These are phyloP conservation scores for Schizothecium vesticola DNA, from an alignment of 495 filamentous ascomycete species.

Conservation along the genomic window DNA sequence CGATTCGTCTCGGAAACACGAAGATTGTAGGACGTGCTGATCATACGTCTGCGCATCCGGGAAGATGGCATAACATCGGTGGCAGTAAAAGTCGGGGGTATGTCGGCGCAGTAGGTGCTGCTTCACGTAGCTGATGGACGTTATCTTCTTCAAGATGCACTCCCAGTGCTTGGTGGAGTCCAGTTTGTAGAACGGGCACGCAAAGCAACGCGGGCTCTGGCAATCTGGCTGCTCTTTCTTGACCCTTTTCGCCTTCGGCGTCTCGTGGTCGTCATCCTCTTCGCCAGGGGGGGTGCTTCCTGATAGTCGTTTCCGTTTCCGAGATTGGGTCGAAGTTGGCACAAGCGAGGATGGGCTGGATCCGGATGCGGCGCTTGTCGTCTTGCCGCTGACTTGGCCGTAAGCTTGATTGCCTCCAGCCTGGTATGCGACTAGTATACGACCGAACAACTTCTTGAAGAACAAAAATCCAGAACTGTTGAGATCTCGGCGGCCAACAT, in stretches of 20 bases:
- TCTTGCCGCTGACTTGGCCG: neutral
- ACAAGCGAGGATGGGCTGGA: neutral
- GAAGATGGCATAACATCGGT: conserved; percentile 12
- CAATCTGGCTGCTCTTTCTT: neutral
- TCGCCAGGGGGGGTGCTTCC: neutral
- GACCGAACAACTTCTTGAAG: neutral
- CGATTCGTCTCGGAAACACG: conserved; percentile 1
- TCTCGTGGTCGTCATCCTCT: neutral
- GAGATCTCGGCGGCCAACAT: neutral
- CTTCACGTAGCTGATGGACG: conserved; percentile 16
- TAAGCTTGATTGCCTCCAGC: neutral
- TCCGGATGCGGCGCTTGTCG: neutral
- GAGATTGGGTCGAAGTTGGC: neutral
- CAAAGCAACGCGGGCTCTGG: neutral
- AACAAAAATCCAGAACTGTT: neutral
- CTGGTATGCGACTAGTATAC: neutral
- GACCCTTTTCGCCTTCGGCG: neutral
- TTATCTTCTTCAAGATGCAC: conserved; percentile 16
- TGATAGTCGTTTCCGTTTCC: neutral
- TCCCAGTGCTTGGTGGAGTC: conserved; percentile 11
- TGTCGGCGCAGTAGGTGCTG: conserved; percentile 17
- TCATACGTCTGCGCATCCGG: conserved; percentile 8
- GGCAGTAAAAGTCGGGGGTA: conserved; percentile 20
- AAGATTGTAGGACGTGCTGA: conserved; percentile 1
- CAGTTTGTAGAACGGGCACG: conserved; percentile 21